Base-by-base conservation (phyloP, 768 basidiomycete genomes). In the Sutorius australiensis region DNA sequence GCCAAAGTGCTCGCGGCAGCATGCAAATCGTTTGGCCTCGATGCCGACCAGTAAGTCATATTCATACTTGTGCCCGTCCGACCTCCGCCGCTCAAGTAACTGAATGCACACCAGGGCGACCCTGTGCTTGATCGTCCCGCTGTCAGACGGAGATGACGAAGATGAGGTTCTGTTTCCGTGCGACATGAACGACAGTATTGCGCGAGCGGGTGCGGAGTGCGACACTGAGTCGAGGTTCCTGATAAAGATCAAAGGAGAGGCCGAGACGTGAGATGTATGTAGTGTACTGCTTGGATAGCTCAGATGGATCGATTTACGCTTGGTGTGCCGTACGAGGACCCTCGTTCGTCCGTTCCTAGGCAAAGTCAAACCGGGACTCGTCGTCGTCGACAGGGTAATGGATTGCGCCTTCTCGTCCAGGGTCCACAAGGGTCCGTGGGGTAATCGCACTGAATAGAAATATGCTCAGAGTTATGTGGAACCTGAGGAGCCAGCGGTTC, bases 1-100 rank as follows among this genome's bases (percentile, higher is more conserved):
- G 44, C 34, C 13, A 69, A 67, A 16, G 64, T 69, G 36, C 53
- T 69, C 5, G 4, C 59, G 3, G 57, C 54, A 5, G 66, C 58
- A 21, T 69, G 68, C 59, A 71, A 56, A 33, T 71, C 68, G 24
- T 69, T 69, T 36, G 47, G 54, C 11, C 46, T 69, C 38, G 62
- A 68, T 31, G 27, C 21, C 2, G 48, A n/a, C 39, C 45, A 17
- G 67, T 71, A 32, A 27, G 69, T 55, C 33, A 13, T 21, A 5
- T 10, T 55, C 33, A 13, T 21, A 5, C 12, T 24, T 4, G 24
- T 24, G 24, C 24, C 24, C 24, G 24, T 24, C 13, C 27, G 6
- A 34, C 30, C 6, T 46, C 13, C 13, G 8, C 19, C n/a, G 5
- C 16, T 19, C 11, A 36, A 21, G 17, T 31, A 21, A 33, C 34